These are phyloP conservation scores for Vitis hybrid DNA, from an alignment of 177 flowering plant genomes.

Conservation along the genomic window DNA sequence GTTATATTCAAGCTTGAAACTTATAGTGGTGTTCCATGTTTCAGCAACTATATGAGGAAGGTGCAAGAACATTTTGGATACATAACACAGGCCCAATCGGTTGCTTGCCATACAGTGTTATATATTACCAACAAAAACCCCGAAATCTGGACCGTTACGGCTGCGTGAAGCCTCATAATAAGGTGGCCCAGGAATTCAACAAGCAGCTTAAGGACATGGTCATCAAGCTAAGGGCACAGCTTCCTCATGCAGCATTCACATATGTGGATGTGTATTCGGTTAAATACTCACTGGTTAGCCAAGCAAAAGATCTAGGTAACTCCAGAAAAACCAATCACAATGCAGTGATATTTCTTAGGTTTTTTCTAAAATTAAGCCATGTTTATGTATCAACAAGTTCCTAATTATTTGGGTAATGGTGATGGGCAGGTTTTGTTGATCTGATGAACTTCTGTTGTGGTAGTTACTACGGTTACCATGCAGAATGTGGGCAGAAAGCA, in stretches of 20 bases:
- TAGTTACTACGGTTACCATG: conserved; percentile 36
- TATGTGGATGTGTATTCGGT: conserved; percentile 73
- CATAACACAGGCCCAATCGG: conserved; percentile 83
- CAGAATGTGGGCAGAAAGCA: conserved; percentile 49
- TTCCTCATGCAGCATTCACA: conserved; percentile 40
- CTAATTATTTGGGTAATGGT: neutral
- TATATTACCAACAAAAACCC: conserved; percentile 23
- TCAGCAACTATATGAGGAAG: conserved; percentile 55
- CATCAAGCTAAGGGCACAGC: conserved; percentile 31
- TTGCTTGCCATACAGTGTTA: conserved; percentile 50
- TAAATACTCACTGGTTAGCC: conserved; percentile 44
- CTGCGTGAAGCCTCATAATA: conserved; percentile 52
- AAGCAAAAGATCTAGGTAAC: conserved; percentile 50
- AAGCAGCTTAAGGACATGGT: conserved; percentile 53
- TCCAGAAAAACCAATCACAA: neutral
- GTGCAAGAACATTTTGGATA: conserved; percentile 69
- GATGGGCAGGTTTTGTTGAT: conserved; percentile 61
- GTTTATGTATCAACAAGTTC: neutral
- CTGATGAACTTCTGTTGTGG: conserved; percentile 65
- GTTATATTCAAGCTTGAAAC: neutral
- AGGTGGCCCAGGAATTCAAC: conserved; percentile 60
- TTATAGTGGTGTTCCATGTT: conserved; percentile 11
- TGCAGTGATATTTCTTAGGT: neutral
- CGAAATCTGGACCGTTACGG: conserved; percentile 44
- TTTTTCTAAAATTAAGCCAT: neutral